Evolutionary conservation across 2,329 filamentous ascomycete genomes (phyloP).

Genomic region (Chrysoporthe puriensis): DNA sequence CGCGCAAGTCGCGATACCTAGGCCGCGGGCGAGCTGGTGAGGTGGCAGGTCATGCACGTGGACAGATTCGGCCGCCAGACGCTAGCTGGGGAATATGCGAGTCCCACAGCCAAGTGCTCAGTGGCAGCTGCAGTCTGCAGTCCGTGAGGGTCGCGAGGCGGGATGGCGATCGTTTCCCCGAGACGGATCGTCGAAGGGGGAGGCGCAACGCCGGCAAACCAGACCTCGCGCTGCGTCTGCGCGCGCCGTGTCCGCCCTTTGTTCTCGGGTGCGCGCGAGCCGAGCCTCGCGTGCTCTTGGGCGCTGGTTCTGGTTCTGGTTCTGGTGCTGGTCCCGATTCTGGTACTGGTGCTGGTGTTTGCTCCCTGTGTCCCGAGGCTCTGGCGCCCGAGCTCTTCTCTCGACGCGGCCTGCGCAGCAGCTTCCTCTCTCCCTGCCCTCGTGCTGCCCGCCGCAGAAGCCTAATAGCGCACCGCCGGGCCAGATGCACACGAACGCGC

Average conservation of each 20-base stretch:
- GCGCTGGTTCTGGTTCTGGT: no score
- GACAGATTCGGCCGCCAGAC: slow-evolving; percentile 46
- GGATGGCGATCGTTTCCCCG: slow-evolving; percentile 23
- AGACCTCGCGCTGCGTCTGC: slow-evolving; percentile 8
- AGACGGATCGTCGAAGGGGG: slow-evolving; percentile 2
- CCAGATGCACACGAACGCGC: slow-evolving; percentile 15
- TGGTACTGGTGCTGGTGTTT: not conserved
- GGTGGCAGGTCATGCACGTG: slow-evolving; percentile 53
- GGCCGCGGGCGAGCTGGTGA: slow-evolving; percentile 47
- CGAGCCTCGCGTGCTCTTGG: slow-evolving; percentile 12
- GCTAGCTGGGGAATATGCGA: slow-evolving; percentile 36
- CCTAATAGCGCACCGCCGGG: slow-evolving; percentile 19
- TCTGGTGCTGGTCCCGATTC: no score
- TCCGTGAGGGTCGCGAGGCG: slow-evolving; percentile 23
- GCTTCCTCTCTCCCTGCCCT: slow-evolving; percentile 12
- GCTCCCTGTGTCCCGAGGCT: not conserved
- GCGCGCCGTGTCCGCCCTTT: slow-evolving; percentile 7
- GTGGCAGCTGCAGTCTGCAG: slow-evolving; percentile 25
- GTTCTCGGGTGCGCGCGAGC: slow-evolving; percentile 20
- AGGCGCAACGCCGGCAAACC: slow-evolving; percentile 22
- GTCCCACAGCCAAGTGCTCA: slow-evolving; percentile 31
- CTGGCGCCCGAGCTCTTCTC: slow-evolving; percentile 17
- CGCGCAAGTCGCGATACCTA: slow-evolving; percentile 41
- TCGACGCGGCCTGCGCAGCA: slow-evolving; percentile 8
- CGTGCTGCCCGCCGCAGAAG: slow-evolving; percentile 24